These are phyloP conservation scores for Saccharomycopsis fodiens DNA, from an alignment of 805 yeast genomes.

Conservation along the genomic window DNA sequence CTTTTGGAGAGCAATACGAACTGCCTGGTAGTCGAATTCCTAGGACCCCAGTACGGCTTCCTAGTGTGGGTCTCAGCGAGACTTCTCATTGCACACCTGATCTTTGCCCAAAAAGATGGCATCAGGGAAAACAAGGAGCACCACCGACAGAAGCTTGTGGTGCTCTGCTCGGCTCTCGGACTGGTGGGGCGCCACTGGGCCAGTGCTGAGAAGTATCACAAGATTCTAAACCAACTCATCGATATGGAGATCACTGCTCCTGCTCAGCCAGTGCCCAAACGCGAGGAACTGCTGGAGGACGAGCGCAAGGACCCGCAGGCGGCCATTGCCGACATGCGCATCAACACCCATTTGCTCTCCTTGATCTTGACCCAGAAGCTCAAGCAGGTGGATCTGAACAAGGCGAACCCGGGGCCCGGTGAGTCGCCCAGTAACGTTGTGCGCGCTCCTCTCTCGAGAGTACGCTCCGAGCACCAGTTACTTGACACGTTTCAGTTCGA, in stretches of 20 bases:
- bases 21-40: neutral
- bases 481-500: neutral
- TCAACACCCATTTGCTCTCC: neutral
- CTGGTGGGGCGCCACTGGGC: neutral
- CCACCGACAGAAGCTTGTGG: neutral
- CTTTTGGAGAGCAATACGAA: neutral
- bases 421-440: neutral
- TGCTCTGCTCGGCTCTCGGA: neutral
- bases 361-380: neutral
- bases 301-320: neutral
- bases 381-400: neutral
- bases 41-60: neutral
- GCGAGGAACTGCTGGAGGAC: neutral
- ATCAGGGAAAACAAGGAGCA: neutral
- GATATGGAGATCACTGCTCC: neutral
- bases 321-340: slow-evolving; percentile 1
- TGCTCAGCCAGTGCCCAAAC: neutral
- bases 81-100: neutral
- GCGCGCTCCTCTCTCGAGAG: neutral
- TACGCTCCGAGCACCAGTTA: neutral
- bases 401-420: neutral
- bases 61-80: neutral
- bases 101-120: neutral
- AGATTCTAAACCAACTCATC: neutral
- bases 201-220: neutral